Evolutionary conservation across 805 yeast species (phyloP), one percentile per base, ranked within the genome.

Genomic region (Komagataella kurtzmanii): DNA sequence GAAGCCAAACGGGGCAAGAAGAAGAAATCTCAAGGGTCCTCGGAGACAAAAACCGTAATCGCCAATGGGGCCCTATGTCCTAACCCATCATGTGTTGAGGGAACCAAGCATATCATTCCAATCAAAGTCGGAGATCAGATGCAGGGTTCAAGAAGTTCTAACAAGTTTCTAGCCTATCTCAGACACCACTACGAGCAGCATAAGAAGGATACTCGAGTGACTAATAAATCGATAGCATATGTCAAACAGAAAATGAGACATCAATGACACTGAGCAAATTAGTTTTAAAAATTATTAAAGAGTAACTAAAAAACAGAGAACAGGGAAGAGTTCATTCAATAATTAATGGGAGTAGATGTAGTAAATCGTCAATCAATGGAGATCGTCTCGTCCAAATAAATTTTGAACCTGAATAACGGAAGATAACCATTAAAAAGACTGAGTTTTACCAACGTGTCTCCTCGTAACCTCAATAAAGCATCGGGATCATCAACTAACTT

Each of bases 401-500:
- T 47, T 14, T 14, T 50, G 47, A 50, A 14, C 40, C 47, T 50
- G 23, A 45, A 36, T 8, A 50, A n/a, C 19, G 52, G 49, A 12
- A 50, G 24, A 19, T 36, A 50, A 7, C 49, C 49, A 18, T 46
- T 49, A 7, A 21, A 19, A n/a, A 19, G 46, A 30, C 40, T 8
- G 3, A 30, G 14, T 30, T 14, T 58, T 30, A 71, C 61, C 1
- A 52, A 53, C 0, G 73, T 67, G 46, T 64, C 61, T 2, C 74
- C 75, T 49, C 59, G 59, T 6, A 71, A 52, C 49, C 62, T 61
- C 45, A 70, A 56, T 1, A 59, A 54, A 2, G 66, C 54, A 48
- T 61, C 64, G 3, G 72, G 68, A 23, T 66, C 54, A 2, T 54
- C 21, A 14, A 30, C 14, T 14, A 30, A 30, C 40, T 30, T 30